phyloP scores from a whole-genome alignment of 306 rosid species.

The Cyclanthera cordifolia region DNA sequence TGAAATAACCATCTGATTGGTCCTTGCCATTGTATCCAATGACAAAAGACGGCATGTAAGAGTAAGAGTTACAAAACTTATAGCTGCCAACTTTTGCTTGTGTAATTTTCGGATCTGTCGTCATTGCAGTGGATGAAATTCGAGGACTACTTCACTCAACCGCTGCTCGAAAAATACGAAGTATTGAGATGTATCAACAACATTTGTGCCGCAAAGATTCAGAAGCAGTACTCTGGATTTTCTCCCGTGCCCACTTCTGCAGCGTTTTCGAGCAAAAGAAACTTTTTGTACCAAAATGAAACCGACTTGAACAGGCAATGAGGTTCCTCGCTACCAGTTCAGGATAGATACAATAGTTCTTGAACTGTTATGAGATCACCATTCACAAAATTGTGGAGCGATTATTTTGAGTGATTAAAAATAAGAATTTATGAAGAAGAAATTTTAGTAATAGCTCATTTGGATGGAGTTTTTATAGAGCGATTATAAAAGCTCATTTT shows the following conservation, averaged over 20 bases:
- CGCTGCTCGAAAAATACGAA: conserved; percentile 36
- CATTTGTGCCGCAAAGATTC: conserved; percentile 39
- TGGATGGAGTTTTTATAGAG: no score
- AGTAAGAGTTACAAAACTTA: background rate
- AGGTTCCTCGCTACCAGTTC: conserved; percentile 14
- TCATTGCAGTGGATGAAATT: conserved; percentile 80
- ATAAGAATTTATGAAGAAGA: no score
- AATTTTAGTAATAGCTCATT: no score
- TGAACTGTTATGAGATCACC: background rate
- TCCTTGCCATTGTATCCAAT: background rate
- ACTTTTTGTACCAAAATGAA: conserved; percentile 38
- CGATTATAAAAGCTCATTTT: no score
- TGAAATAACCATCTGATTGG: background rate
- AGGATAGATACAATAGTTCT: background rate
- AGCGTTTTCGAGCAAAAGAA: conserved; percentile 15
- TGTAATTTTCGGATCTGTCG: conserved; percentile 7
- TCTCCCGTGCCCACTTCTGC: conserved; percentile 29
- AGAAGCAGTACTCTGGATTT: conserved; percentile 49
- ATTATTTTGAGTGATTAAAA: no score
- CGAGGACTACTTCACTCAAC: conserved; percentile 52
- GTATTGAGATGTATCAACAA: conserved; percentile 25
- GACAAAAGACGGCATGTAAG: background rate
- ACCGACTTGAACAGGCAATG: conserved; percentile 25
- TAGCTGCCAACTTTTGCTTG: background rate
- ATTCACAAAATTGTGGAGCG: no score